phyloP scores from a whole-genome alignment of 2,329 filamentous ascomycete genomes.

The Gnomoniopsis sp. region DNA sequence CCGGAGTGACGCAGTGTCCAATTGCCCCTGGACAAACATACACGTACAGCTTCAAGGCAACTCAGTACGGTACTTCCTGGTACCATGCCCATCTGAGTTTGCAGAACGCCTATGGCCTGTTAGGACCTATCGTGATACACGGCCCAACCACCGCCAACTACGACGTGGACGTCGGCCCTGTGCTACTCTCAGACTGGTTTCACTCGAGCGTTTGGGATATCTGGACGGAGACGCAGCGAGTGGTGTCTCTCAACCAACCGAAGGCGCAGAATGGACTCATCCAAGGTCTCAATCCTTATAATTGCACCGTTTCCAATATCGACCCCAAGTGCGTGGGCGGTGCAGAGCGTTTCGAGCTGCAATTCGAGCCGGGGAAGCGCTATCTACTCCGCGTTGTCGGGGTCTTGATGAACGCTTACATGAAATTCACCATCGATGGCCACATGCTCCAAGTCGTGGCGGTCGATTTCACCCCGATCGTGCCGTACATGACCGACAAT shows the following conservation, averaged over 20 bases:
- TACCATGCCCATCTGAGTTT: conserved; percentile 33
- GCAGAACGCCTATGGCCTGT: conserved; percentile 38
- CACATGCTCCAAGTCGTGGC: conserved; percentile 57
- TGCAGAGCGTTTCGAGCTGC: conserved; percentile 24
- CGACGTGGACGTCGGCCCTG: conserved; percentile 45
- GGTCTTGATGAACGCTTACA: conserved; percentile 37
- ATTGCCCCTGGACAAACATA: conserved; percentile 31
- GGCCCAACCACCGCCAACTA: conserved; percentile 43
- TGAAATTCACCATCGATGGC: conserved; percentile 50
- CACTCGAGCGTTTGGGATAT: conserved; percentile 25
- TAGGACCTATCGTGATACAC: conserved; percentile 43
- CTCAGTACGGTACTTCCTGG: conserved; percentile 34
- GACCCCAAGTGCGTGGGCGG: conserved; percentile 16
- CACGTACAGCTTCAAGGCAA: conserved; percentile 31
- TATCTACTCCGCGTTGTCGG: conserved; percentile 47
- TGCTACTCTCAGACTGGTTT: conserved; percentile 48
- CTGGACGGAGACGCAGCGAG: conserved; percentile 9
- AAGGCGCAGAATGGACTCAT: conserved; percentile 7
- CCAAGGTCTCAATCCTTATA: neutral
- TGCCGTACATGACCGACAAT: conserved; percentile 47
- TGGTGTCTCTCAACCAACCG: neutral
- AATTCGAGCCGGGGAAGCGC: conserved; percentile 32
- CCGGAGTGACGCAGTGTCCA: conserved; percentile 36
- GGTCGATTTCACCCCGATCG: conserved; percentile 53
- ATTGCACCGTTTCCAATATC: neutral